Conservation (phyloP, 306 rosid species). For the Corylus americana region DNA sequence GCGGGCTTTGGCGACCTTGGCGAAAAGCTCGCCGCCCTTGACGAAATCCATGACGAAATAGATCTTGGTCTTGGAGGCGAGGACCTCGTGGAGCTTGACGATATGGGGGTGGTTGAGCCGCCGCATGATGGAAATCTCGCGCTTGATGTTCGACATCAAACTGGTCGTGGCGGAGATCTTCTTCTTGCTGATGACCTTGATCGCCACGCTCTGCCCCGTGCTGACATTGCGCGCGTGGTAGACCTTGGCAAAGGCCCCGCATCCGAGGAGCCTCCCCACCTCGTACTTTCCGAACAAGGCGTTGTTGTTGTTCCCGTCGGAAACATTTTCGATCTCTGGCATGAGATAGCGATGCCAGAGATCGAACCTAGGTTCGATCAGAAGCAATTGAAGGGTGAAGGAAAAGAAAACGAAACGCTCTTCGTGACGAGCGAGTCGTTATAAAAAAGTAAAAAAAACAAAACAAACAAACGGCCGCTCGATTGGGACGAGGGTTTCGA, state of each 20-base stretch:
- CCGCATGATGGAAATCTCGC: constrained; percentile 68
- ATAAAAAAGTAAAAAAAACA: background rate
- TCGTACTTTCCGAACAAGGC: constrained; percentile 67
- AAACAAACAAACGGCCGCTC: background rate
- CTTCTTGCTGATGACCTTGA: constrained; percentile 68
- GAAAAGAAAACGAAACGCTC: background rate
- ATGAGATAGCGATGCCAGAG: constrained; percentile 22
- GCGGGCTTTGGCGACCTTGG: constrained; percentile 46
- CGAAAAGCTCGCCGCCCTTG: constrained; percentile 72
- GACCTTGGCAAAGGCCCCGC: constrained; percentile 82
- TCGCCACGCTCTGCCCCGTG: constrained; percentile 59
- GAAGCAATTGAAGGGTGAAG: background rate
- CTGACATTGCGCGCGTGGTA: constrained; percentile 57
- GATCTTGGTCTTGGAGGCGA: constrained; percentile 67
- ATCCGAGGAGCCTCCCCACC: constrained; percentile 61
- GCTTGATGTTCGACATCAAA: constrained; percentile 52
- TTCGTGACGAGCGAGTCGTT: background rate
- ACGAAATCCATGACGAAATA: constrained; percentile 65
- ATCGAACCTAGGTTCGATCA: constrained; percentile 21
- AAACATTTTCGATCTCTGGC: constrained; percentile 26
- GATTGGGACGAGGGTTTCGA: background rate
- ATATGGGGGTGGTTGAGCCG: constrained; percentile 60
- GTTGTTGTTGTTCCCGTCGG: constrained; percentile 1
- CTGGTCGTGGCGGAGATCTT: constrained; percentile 30
- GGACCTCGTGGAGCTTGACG: constrained; percentile 64